Base-by-base conservation (phyloP, 768 basidiomycete genomes). In the Tylopilus plumbeoviolaceoides region DNA sequence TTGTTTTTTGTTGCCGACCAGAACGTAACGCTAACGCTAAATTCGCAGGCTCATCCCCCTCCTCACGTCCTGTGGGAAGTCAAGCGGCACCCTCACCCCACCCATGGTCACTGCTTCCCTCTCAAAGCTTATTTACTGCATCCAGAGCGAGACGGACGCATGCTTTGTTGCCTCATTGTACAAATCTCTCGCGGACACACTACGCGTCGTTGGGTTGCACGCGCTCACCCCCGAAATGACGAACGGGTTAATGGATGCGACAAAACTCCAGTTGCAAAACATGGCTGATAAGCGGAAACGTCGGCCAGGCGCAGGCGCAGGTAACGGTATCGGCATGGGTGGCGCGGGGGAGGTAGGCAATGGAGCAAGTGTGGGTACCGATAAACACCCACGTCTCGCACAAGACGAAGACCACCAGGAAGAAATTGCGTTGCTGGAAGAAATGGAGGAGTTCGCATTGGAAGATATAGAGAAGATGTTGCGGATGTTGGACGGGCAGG, bases 401-500 rank as follows among this genome's bases (percentile, higher is more conserved):
- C 48, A 27, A 4, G 61, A 55, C 41, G 73, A 74, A 50, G 79
- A 82, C 49, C 86, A 89, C 47, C 72, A 73, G 52, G 87, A 90
- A 56, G 88, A 91, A 57, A 69, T 88, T 58, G 79, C 79, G 65
- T 65, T 90, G 48, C 63, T 88, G 36, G 87, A 91, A 67, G 89
- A 92, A 74, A 84, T 90, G 71, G 89, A 90, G 65, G 88, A 88
- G 51, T 89, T 86, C 62, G 85, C 83, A 59, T 64, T 90, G 58
- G 88, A 90, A 64, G 89, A 90, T 64, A 89, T 91, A 83, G 77
- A 71, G 42, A 85, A 81, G 75, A 74, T 86, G 69, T 61, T 89
- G 48, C 56, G 60, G 40, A 56, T 72, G 54, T 71, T 91, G 50
- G 84, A 89, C 58, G 57, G 68, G 23, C 76, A 76, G 43, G 84